These are phyloP conservation scores for Inga leiocalycina DNA, from an alignment of 306 rosid species.

Conservation along the genomic window DNA sequence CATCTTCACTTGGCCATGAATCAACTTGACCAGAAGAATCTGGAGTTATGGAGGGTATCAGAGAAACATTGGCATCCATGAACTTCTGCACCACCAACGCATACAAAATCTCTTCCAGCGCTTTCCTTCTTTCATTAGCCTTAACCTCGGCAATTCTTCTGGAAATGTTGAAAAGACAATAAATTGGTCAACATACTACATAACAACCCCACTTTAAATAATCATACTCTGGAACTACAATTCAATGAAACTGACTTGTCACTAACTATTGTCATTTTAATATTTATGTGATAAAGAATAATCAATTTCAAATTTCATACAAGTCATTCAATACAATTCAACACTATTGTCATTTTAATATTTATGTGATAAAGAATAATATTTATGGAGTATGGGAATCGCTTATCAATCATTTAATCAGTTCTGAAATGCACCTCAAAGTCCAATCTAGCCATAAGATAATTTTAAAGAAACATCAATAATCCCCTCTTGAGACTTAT, in stretches of 20 bases:
- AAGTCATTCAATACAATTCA: background rate
- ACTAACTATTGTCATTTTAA: background rate
- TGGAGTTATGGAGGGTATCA: slow-evolving; percentile 63
- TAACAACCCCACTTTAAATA: background rate
- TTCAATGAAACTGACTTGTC: slow-evolving; percentile 2
- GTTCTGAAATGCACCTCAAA: slow-evolving; percentile 8
- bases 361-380: background rate
- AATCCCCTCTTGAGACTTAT: slow-evolving; percentile 1
- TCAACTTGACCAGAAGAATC: slow-evolving; percentile 67
- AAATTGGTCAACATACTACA: slow-evolving; percentile 33
- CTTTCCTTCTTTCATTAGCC: slow-evolving; percentile 73
- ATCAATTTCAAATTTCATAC: slow-evolving; percentile 5
- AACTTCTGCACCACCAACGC: slow-evolving; percentile 91
- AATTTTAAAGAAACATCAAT: background rate
- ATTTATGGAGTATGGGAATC: background rate
- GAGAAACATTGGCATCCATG: slow-evolving; percentile 81
- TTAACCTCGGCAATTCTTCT: slow-evolving; percentile 97
- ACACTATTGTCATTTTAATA: background rate
- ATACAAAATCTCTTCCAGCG: slow-evolving; percentile 86
- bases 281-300: slow-evolving; percentile 1
- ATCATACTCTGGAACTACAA: background rate
- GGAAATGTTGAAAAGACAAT: slow-evolving; percentile 28
- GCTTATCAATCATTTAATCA: slow-evolving; percentile 2
- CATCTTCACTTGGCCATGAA: slow-evolving; percentile 63
- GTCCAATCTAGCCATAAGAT: background rate